These are phyloP conservation scores for Taphrina pruni DNA, from an alignment of 1,139 yeast species.

Conservation along the genomic window DNA sequence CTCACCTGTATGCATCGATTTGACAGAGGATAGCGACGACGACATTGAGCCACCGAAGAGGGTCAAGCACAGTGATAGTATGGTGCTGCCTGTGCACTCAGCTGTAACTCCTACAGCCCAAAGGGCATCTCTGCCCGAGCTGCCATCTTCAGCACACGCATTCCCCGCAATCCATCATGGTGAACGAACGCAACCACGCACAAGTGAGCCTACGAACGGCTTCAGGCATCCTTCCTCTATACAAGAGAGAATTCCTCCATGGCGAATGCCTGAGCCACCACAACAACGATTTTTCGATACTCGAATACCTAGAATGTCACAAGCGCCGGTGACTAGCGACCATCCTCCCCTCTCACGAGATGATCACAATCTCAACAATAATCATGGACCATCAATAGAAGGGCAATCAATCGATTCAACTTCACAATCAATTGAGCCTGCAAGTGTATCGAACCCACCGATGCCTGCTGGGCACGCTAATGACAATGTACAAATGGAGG, in stretches of 20 bases:
- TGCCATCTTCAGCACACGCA: slow-evolving; percentile 10
- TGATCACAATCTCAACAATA: neutral
- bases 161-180: neutral
- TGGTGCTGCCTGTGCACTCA: neutral
- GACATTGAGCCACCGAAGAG: slow-evolving; percentile 15
- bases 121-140: neutral
- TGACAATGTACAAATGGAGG: neutral
- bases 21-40: slow-evolving; percentile 30
- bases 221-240: neutral
- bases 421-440: neutral
- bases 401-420: neutral
- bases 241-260: neutral
- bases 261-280: neutral
- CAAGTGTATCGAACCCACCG: neutral
- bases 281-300: neutral
- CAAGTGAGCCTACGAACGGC: slow-evolving; percentile 7
- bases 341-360: neutral
- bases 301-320: neutral
- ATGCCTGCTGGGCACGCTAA: neutral
- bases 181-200: slow-evolving; percentile 7
- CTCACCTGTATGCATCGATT: slow-evolving; percentile 19
- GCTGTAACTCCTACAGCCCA: neutral
- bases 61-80: slow-evolving; percentile 19
- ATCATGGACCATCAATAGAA: neutral
- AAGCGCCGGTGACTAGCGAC: neutral